Conservation (phyloP, 768 basidiomycete genomes). For the Naganishia kalamii region DNA sequence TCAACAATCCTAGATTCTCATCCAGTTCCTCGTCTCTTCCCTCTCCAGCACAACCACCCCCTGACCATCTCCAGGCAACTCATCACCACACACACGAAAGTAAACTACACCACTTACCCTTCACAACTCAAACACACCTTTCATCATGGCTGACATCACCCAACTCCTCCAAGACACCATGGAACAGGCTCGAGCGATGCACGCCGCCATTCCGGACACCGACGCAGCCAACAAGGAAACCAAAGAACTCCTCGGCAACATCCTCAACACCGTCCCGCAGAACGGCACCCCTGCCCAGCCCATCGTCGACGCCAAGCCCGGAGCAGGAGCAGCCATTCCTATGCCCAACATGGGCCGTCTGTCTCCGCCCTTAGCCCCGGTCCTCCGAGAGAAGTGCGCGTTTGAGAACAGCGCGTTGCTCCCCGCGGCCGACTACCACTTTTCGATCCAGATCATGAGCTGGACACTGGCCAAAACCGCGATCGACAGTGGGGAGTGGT, state of each 20-base stretch:
- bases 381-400: slow-evolving; percentile 4
- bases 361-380: background rate
- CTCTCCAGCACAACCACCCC: background rate
- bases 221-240: slow-evolving; percentile 11
- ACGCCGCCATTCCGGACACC: slow-evolving; percentile 6
- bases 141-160: slow-evolving; percentile 19
- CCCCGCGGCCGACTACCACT: slow-evolving; percentile 15
- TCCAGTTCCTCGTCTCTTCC: background rate
- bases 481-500: slow-evolving; percentile 7
- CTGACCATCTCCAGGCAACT: too few species aligned
- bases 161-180: slow-evolving; percentile 19
- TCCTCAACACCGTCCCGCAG: slow-evolving; percentile 4
- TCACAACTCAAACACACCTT: background rate
- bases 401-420: slow-evolving; percentile 10
- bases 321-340: background rate
- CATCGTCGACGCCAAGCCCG: background rate
- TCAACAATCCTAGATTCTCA: too few species aligned
- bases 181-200: slow-evolving; percentile 10
- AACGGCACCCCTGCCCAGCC: background rate
- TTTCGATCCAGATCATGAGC: slow-evolving; percentile 8
- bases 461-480: slow-evolving; percentile 16
- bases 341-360: slow-evolving; percentile 8
- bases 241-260: slow-evolving; percentile 12
- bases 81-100: too few species aligned
- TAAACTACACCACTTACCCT: background rate